Conservation (phyloP, 2,329 filamentous ascomycete genomes). For the Neopestalotiopsis clavispora region DNA sequence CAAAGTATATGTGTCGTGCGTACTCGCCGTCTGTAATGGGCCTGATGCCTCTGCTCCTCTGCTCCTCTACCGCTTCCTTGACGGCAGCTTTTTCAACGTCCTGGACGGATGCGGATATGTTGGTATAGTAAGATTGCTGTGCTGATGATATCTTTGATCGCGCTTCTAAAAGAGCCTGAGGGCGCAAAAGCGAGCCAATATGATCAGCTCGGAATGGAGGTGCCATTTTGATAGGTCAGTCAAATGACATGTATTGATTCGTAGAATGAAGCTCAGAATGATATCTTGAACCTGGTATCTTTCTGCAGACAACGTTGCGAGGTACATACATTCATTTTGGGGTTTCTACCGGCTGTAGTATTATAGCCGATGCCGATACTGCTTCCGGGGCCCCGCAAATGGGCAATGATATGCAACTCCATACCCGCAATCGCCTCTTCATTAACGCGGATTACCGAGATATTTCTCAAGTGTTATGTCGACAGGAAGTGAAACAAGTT, state of each 20-base stretch:
- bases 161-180: slow-evolving; percentile 63
- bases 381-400: background rate
- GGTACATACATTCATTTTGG: background rate
- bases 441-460: background rate
- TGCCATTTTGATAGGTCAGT: slow-evolving; percentile 25
- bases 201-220: slow-evolving; percentile 75
- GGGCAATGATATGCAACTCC: background rate
- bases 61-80: slow-evolving; percentile 66
- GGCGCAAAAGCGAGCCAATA: slow-evolving; percentile 72
- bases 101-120: slow-evolving; percentile 41
- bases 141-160: slow-evolving; percentile 57
- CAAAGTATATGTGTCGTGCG: slow-evolving; percentile 54
- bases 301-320: background rate
- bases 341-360: background rate
- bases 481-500: too few relatives aligned
- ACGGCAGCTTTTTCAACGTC: slow-evolving; percentile 66
- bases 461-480: background rate
- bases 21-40: slow-evolving; percentile 75
- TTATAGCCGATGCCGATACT: background rate
- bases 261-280: background rate
- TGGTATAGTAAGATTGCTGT: slow-evolving; percentile 35
- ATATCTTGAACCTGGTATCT: background rate
- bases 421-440: background rate
- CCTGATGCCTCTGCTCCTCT: slow-evolving; percentile 66
- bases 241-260: background rate